Conservation (phyloP, 1,139 yeast species). For the Saccharomyces hybrid region DNA sequence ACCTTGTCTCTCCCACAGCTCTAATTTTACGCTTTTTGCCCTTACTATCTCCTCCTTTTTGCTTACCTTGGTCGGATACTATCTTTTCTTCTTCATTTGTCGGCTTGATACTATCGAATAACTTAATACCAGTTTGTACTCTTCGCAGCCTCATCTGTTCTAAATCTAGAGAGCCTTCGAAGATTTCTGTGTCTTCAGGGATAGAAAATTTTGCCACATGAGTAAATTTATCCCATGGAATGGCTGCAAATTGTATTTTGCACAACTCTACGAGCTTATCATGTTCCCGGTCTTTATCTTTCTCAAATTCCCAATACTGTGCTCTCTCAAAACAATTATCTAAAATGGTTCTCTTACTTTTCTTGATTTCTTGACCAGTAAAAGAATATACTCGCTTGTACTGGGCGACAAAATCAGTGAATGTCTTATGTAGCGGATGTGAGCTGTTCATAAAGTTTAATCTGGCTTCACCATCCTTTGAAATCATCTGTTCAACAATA, state of each 20-base stretch:
- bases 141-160: slow-evolving; percentile 4
- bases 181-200: slow-evolving; percentile 59
- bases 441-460: slow-evolving; percentile 57
- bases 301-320: slow-evolving; percentile 39
- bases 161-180: slow-evolving; percentile 52
- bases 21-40: slow-evolving; percentile 49
- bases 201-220: slow-evolving; percentile 50
- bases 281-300: slow-evolving; percentile 30
- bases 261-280: slow-evolving; percentile 35
- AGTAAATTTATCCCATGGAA: slow-evolving; percentile 80
- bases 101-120: slow-evolving; percentile 2
- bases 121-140: neutral
- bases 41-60: slow-evolving; percentile 9
- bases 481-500: slow-evolving; percentile 38
- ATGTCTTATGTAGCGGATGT: slow-evolving; percentile 59
- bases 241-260: slow-evolving; percentile 55
- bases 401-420: slow-evolving; percentile 45
- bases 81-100: slow-evolving; percentile 4
- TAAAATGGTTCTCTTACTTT: slow-evolving; percentile 35
- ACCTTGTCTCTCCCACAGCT: slow-evolving; percentile 62
- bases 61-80: slow-evolving; percentile 5
- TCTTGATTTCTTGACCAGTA: slow-evolving; percentile 15
- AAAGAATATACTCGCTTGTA: slow-evolving; percentile 34
- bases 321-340: slow-evolving; percentile 50
- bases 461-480: slow-evolving; percentile 41